Conservation (phyloP, 1,284 basidiomycete species). For the Pterulicium gracile region DNA sequence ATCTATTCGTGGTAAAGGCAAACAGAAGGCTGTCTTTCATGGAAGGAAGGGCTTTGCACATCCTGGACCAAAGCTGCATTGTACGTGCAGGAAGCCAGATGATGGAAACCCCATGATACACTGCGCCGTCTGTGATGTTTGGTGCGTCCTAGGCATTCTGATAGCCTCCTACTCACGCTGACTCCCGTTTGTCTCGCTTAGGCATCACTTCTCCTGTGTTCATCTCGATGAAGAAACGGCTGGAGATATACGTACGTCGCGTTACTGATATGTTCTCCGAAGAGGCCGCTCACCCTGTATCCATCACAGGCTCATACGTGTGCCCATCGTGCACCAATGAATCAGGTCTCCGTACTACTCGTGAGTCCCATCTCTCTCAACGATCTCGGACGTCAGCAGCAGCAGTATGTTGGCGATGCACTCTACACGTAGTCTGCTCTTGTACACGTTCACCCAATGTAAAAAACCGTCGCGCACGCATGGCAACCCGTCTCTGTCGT, state of each 20-base stretch:
- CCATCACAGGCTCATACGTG: constrained; percentile 52
- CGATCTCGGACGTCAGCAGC: too few species aligned
- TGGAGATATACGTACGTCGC: constrained; percentile 61
- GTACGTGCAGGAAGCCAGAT: constrained; percentile 51
- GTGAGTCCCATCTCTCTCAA: constrained; percentile 52
- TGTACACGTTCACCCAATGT: constrained; percentile 20
- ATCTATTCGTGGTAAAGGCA: constrained; percentile 13
- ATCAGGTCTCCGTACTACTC: constrained; percentile 57
- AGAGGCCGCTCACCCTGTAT: constrained; percentile 10
- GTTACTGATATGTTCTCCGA: constrained; percentile 7
- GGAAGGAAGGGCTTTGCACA: neutral
- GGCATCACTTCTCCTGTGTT: constrained; percentile 71
- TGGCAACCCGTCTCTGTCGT: constrained; percentile 15
- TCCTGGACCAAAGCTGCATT: constrained; percentile 32
- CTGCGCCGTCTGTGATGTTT: constrained; percentile 62
- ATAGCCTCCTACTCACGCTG: neutral
- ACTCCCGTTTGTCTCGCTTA: constrained; percentile 17
- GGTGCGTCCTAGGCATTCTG: constrained; percentile 35
- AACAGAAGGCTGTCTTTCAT: constrained; percentile 9
- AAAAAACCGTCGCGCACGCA: constrained; percentile 17
- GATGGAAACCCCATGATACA: constrained; percentile 76
- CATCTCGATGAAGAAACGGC: constrained; percentile 48
- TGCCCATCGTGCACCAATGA: constrained; percentile 56
- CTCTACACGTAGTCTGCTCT: constrained; percentile 23
- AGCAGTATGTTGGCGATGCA: constrained; percentile 14